phyloP scores from a whole-genome alignment of 2,329 filamentous ascomycete species.

The Periconia digitata region DNA sequence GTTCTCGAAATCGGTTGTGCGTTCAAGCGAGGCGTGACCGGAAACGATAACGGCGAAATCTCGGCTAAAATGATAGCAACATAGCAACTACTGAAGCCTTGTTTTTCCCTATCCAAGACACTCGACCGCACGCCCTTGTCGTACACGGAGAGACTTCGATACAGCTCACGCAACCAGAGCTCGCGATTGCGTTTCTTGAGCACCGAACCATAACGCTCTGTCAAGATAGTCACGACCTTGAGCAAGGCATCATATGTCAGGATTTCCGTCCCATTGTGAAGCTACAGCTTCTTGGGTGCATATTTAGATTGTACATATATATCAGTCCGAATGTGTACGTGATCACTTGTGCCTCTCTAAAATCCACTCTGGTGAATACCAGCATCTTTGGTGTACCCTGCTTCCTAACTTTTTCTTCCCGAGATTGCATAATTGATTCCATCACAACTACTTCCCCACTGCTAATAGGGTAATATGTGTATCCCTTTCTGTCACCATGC shows the following conservation, averaged over 20 bases:
- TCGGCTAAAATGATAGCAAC: too few relatives aligned
- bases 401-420: slow-evolving; percentile 45
- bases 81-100: too few relatives aligned
- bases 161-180: slow-evolving; percentile 63
- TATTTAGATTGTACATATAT: slow-evolving; percentile 2
- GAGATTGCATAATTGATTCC: slow-evolving; percentile 53
- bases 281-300: too few relatives aligned
- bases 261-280: too few relatives aligned
- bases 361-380: slow-evolving; percentile 46
- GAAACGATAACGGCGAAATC: too few relatives aligned
- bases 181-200: slow-evolving; percentile 49
- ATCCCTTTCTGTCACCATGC: slow-evolving; percentile 43
- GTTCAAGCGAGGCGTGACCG: too few relatives aligned
- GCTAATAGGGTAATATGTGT: slow-evolving; percentile 49
- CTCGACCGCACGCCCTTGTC: slow-evolving; percentile 55
- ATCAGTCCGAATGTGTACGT: slow-evolving; percentile 54
- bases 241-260: slow-evolving; percentile 70
- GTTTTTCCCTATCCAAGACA: slow-evolving; percentile 21
- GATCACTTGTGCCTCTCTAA: slow-evolving; percentile 57
- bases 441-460: slow-evolving; percentile 47
- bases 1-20: too few relatives aligned
- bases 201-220: slow-evolving; percentile 67
- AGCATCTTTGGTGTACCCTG: slow-evolving; percentile 37
- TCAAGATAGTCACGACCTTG: slow-evolving; percentile 72
- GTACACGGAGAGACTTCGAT: slow-evolving; percentile 71